Conservation (phyloP, 192 early-diverging fungal species). For the Polychytrium aggregatum region DNA sequence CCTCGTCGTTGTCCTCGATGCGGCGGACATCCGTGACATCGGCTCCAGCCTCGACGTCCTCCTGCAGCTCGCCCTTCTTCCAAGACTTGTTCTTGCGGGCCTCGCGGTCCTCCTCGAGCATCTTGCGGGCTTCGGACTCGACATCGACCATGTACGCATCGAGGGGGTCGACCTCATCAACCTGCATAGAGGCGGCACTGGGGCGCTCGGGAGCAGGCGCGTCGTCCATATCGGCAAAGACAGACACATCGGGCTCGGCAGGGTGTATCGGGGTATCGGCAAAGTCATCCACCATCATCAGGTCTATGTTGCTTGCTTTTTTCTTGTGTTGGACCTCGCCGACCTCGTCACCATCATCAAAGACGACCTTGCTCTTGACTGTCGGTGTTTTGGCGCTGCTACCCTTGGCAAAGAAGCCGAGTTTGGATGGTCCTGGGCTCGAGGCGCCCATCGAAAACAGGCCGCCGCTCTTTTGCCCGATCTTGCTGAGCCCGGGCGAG, state of each 20-base stretch:
- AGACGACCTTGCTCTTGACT: slow-evolving; percentile 51
- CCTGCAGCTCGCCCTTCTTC: slow-evolving; percentile 2
- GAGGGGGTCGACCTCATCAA: slow-evolving; percentile 27
- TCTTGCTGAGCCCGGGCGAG: no score
- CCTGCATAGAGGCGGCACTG: no score
- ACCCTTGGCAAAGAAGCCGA: no score
- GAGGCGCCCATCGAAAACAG: no score
- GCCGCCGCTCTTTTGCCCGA: no score
- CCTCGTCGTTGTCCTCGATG: slow-evolving; percentile 16
- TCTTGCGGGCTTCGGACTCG: slow-evolving; percentile 52
- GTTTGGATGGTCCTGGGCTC: no score
- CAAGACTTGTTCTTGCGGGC: background rate
- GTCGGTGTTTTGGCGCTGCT: no score
- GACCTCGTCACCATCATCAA: slow-evolving; percentile 53
- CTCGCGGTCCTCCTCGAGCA: slow-evolving; percentile 46
- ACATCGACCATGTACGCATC: slow-evolving; percentile 89
- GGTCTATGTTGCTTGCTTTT: slow-evolving; percentile 9
- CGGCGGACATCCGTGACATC: slow-evolving; percentile 1
- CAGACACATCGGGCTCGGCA: slow-evolving; percentile 5
- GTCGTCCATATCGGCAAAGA: no score
- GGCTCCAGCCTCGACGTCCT: slow-evolving; percentile 5
- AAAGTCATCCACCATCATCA: slow-evolving; percentile 6
- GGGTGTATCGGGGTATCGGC: background rate
- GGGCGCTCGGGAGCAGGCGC: no score
- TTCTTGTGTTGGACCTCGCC: slow-evolving; percentile 3